Conservation (phyloP, 1,284 basidiomycete species). For the Cutaneotrichosporon cutaneum region DNA sequence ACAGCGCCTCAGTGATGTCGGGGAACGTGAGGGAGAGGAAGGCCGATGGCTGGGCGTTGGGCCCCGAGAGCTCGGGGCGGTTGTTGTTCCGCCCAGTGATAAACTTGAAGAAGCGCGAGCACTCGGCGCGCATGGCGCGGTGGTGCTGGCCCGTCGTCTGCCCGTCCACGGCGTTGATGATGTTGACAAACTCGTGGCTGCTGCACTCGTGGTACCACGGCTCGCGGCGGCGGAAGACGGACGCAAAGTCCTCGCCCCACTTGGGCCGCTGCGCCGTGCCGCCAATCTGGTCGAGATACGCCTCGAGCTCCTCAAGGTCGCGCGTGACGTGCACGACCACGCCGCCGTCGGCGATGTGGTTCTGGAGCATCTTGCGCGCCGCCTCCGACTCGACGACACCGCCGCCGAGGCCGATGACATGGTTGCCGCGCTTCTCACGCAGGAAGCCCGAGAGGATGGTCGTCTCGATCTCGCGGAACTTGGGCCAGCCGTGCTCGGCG, state of each 20-base stretch:
- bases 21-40: conserved; percentile 93
- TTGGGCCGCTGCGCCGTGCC: conserved; percentile 73
- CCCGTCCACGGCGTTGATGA: conserved; percentile 38
- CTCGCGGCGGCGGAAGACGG: conserved; percentile 77
- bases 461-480: conserved; percentile 68
- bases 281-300: conserved; percentile 66
- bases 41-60: conserved; percentile 66
- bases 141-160: conserved; percentile 44
- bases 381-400: conserved; percentile 84
- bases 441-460: conserved; percentile 65
- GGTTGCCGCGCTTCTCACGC: conserved; percentile 59
- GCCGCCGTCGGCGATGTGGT: conserved; percentile 63
- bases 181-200: conserved; percentile 80
- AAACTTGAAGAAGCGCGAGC: conserved; percentile 76
- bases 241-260: conserved; percentile 75
- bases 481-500: conserved; percentile 69
- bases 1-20: conserved; percentile 70
- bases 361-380: conserved; percentile 68
- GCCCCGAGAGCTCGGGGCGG: conserved; percentile 51
- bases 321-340: conserved; percentile 72
- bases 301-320: conserved; percentile 67
- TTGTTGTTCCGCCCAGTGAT: conserved; percentile 74
- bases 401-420: conserved; percentile 89
- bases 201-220: conserved; percentile 88
- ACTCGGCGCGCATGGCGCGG: conserved; percentile 43